A percentile compares a stretch with the other conserved stretches of the same genome.
Conservation (phyloP, 371 early-diverging fungal species). For the Mortierella polycephala region DNA sequence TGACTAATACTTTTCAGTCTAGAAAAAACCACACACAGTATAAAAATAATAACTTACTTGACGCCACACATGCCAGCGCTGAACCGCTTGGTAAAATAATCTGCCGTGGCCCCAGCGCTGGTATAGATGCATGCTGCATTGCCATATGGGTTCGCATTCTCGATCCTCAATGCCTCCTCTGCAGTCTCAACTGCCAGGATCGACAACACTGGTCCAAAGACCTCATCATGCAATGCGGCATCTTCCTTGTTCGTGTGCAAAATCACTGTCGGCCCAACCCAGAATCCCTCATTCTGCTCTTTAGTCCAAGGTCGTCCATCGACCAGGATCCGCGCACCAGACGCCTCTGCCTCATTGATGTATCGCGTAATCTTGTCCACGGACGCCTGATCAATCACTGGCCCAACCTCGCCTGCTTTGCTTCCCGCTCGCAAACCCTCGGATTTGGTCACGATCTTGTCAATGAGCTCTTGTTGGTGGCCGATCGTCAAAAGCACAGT, state of each 20-base stretch:
- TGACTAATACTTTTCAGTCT: too few species aligned
- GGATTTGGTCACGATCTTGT: slow-evolving; percentile 65
- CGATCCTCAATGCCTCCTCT: slow-evolving; percentile 74
- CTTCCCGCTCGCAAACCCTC: slow-evolving; percentile 60
- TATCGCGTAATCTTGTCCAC: slow-evolving; percentile 66
- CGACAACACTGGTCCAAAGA: slow-evolving; percentile 81
- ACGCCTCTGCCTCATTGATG: slow-evolving; percentile 61
- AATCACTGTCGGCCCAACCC: slow-evolving; percentile 78
- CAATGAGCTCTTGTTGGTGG: slow-evolving; percentile 67
- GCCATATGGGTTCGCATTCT: slow-evolving; percentile 77
- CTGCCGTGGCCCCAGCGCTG: slow-evolving; percentile 67
- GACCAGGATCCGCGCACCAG: slow-evolving; percentile 69
- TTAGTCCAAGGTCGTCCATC: slow-evolving; percentile 71
- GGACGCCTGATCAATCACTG: slow-evolving; percentile 73
- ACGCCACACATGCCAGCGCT: slow-evolving; percentile 81
- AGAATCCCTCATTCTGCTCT: slow-evolving; percentile 60
- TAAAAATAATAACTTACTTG: slow-evolving; percentile 55
- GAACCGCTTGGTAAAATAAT: slow-evolving; percentile 70
- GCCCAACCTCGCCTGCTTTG: slow-evolving; percentile 65
- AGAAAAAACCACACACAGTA: too few species aligned
- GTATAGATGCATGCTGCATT: slow-evolving; percentile 82
- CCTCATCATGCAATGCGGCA: slow-evolving; percentile 75
- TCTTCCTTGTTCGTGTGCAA: slow-evolving; percentile 63
- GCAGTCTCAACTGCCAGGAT: slow-evolving; percentile 61
- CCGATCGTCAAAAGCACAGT: slow-evolving; percentile 77